Base-by-base conservation (phyloP, 2,329 filamentous ascomycete species). In the Hortaea sp. region DNA sequence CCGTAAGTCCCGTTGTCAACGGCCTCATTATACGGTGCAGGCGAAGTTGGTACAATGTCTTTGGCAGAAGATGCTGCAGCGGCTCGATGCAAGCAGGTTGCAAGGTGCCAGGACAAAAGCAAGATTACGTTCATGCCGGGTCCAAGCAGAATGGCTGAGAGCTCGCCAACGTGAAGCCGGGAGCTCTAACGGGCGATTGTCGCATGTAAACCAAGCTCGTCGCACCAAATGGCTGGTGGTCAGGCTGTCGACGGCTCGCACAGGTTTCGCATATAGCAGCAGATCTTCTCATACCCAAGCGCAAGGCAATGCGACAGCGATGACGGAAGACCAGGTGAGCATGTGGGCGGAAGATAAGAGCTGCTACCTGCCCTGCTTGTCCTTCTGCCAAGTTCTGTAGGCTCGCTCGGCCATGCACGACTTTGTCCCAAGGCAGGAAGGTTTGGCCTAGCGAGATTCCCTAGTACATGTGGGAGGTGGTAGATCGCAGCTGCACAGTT, bases 1-100 rank as follows among this genome's bases (percentile, higher is more conserved):
- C 59, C 59, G 39, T 50, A 55, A 5, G 53, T 52, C n/a, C 59
- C 59, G 45, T 57, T 55, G 48, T 62, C 58, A 30, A 57, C 39
- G 10, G 52, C 52, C 38, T 49, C 48, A 34, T 59, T 50, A 48
- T 55, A 57, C n/a, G 53, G 50, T 11, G 54, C 46, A 30, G 44
- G 48, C 5, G 42, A 30, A 6, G 41, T n/a, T 10, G 42, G 30
- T 38, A 30, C 7, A 10, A 6, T 27, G 29, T 10, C 35, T 20
- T 29, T 7, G 41, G 11, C 5, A 7, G 42, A 27, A 11, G 13
- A 20, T 44, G 32, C 27, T 4, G 42, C 30, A 11, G 30, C n/a
- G 9, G 5, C 34, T 13, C 28, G 29, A 20, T 38, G 42, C 11
- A 55, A 51, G 43, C 54, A 56, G 41, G 46, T 48, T 43, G 54